Evolutionary conservation across 2,329 filamentous ascomycete species (phyloP), one percentile per base, ranked within the genome.

Genomic region (Proliferodiscus dingleyae): DNA sequence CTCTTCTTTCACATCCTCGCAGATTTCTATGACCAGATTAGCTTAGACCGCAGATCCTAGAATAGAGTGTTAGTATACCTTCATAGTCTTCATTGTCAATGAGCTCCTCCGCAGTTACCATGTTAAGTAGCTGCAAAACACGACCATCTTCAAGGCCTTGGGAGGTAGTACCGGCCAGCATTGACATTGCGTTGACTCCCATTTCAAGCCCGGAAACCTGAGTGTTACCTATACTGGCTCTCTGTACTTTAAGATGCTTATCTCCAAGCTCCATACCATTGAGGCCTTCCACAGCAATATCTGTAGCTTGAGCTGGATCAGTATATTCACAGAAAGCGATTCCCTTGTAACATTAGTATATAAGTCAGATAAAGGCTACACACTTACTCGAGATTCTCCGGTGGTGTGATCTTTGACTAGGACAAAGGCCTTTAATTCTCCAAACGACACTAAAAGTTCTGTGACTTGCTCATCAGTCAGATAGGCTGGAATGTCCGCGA

Each of bases 291-390:
- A 97, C 84, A 10, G 93, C 93, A 49, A 91, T 84, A 47, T 87
- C 83, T 19, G 93, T 96, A 30, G 79, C 77, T 13, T 65, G 64
- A 21, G 66, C 64, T 6, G 88, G 77, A 51, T 97, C 89, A 43
- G 79, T 75, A 59, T 96, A 98, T 67, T 98, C 94, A 68, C 89
- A 95, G 71, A 98, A 98, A 1, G 91, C 91, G 59, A 98, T 89
- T 24, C 93, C 93, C 85, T 95, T 55, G 24, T 16, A 39, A 41
- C 1, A 53, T 70, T 65, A 68, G 63, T 49, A 49, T 48, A 18
- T 22, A 3, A 0, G 5, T n/a, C n/a, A 23, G 28, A 38, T 21
- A n/a, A n/a, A 10, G 26, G 18, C 21, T 45, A 37, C 41, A 46
- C 19, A 72, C 84, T 72, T 77, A 93, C 89, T 58, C 89, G 78